phyloP scores from a whole-genome alignment of 179 eudicot species.

The Drosera spatulata region DNA sequence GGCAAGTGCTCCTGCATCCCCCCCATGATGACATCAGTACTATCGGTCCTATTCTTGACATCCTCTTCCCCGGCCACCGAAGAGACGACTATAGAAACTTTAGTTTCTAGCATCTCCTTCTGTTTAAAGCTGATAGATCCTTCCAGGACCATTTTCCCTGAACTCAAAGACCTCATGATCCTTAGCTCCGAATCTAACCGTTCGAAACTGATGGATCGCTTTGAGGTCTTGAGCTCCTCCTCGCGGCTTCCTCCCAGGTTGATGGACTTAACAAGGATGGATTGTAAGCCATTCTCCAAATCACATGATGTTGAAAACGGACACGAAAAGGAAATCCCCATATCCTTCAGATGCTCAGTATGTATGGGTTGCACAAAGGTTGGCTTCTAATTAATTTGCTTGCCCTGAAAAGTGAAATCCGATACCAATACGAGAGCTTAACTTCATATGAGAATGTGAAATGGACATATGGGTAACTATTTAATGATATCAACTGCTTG shows the following conservation, averaged over 20 bases:
- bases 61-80: constrained; percentile 6
- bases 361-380: too few species aligned
- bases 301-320: constrained; percentile 34
- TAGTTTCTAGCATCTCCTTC: constrained; percentile 20
- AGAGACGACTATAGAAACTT: constrained; percentile 17
- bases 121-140: constrained; percentile 45
- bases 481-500: too few species aligned
- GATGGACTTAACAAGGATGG: constrained; percentile 33
- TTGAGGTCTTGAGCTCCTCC: constrained; percentile 28
- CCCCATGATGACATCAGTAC: constrained; percentile 5
- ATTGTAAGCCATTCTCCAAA: constrained; percentile 34
- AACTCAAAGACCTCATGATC: constrained; percentile 20
- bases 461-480: too few species aligned
- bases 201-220: constrained; percentile 37
- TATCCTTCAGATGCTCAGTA: neutral
- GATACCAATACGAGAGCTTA: too few species aligned
- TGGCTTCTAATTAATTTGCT: too few species aligned
- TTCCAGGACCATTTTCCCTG: constrained; percentile 26
- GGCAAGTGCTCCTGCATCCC: constrained; percentile 8
- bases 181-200: constrained; percentile 16
- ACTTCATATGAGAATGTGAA: too few species aligned
- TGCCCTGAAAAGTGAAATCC: too few species aligned
- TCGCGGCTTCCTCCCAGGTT: constrained; percentile 11
- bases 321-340: constrained; percentile 59
- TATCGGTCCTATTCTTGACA: constrained; percentile 5